Evolutionary conservation across 768 basidiomycete genomes (phyloP).

Genomic region (Pulveroboletus sp.): DNA sequence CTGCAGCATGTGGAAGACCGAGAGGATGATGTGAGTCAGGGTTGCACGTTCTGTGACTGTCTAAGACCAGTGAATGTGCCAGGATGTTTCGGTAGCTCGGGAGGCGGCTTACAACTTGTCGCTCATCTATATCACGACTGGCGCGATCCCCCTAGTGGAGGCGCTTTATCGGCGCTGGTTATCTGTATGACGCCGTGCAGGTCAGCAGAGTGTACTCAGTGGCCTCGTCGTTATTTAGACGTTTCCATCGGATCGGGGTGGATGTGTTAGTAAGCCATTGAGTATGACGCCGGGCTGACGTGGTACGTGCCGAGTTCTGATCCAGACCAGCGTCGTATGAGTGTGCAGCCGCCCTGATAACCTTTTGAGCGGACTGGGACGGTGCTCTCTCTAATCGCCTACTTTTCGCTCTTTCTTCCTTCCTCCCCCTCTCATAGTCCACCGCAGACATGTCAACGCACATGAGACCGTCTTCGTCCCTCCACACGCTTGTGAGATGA

Average conservation of each 20-base stretch:
- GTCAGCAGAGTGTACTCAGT: background rate
- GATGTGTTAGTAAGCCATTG: background rate
- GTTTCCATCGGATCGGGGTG: background rate
- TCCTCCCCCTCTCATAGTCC: too few relatives aligned
- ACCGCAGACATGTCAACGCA: slow-evolving; percentile 8
- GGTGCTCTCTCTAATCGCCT: background rate
- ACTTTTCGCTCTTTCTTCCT: background rate
- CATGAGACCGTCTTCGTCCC: slow-evolving; percentile 9
- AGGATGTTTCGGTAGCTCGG: slow-evolving; percentile 10
- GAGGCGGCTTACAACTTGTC: slow-evolving; percentile 54
- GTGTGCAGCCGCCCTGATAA: background rate
- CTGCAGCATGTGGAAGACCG: slow-evolving; percentile 58
- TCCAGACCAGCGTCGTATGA: background rate
- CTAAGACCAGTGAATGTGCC: background rate
- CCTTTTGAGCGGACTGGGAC: background rate
- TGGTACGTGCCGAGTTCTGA: background rate
- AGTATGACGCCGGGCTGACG: background rate
- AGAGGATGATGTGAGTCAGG: background rate
- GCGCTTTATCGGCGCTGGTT: slow-evolving; percentile 74
- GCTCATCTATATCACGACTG: slow-evolving; percentile 74
- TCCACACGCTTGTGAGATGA: slow-evolving; percentile 3
- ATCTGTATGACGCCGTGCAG: slow-evolving; percentile 49
- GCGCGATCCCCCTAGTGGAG: slow-evolving; percentile 66
- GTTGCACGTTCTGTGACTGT: too few relatives aligned
- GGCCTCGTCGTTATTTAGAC: background rate